A percentile compares a stretch with the other conserved stretches of the same genome.
These are phyloP conservation scores for Leccinum variicolor DNA, from an alignment of 768 basidiomycete species.

Conservation along the genomic window DNA sequence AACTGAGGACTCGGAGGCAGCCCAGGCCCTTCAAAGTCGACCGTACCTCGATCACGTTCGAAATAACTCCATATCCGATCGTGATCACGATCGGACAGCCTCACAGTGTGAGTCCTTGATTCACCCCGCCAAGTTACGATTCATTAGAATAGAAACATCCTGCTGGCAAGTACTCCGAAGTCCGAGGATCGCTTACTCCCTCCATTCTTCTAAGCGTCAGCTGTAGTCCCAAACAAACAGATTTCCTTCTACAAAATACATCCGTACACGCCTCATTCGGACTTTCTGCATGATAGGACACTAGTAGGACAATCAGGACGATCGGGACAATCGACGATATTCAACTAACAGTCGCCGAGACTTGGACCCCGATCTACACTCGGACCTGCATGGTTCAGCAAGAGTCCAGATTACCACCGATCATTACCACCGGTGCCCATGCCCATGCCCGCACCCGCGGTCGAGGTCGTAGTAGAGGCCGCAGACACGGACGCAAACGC, in stretches of 20 bases:
- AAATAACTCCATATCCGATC: too few relatives aligned
- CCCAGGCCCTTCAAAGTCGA: neutral
- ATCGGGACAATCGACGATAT: neutral
- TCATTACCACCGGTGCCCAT: neutral
- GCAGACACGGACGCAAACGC: neutral
- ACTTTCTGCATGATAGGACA: neutral
- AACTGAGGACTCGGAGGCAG: neutral
- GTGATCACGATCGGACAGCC: neutral
- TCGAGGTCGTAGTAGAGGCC: neutral
- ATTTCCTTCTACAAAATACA: neutral
- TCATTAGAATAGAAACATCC: too few relatives aligned
- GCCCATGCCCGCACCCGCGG: neutral
- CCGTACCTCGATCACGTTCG: too few relatives aligned
- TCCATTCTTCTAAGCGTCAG: neutral
- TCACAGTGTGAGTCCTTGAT: neutral
- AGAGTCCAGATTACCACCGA: constrained; percentile 1
- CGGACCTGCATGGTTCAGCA: neutral
- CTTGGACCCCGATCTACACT: neutral
- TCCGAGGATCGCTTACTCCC: too few relatives aligned
- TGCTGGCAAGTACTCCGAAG: too few relatives aligned
- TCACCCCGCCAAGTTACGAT: neutral
- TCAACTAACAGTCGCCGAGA: neutral
- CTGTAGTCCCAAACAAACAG: neutral
- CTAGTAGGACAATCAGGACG: neutral
- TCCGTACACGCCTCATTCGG: neutral